Evolutionary conservation across 2,329 filamentous ascomycete species (phyloP), one percentile per base, ranked within the genome.

Genomic region (Apiospora rasikravindrae): DNA sequence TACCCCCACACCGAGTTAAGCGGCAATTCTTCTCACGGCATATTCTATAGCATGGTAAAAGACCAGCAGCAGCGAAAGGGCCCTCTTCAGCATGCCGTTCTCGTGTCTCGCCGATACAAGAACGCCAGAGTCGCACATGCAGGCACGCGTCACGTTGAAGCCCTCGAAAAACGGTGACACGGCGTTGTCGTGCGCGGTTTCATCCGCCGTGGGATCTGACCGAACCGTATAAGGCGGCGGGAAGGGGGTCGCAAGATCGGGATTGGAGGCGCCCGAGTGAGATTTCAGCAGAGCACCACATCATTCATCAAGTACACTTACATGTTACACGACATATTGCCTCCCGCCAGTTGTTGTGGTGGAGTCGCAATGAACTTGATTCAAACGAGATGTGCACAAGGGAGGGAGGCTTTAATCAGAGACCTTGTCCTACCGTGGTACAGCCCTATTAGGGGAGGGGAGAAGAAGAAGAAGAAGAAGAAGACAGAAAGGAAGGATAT

Each of bases 121-220:
- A 40, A 40, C 24, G 57, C 40, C 57, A 64, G 57, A 64, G 57
- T 64, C 57, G 53, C 53, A 64, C 57, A 64, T 64, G 57, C 57
- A 64, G 57, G 57, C 57, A 64, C 57, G 57, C 57, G 57, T n/a
- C 57, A 40, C 33, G 57, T 64, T 64, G 57, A 22, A 64, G 33
- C 57, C 40, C 40, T 64, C 57, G 57, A 64, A 61, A 64, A 19
- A 64, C 33, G 29, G 57, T 40, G 19, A 11, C 33, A 64, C 57
- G 6, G 57, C 57, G 11, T 51, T 22, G 49, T 51, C 8, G 26
- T 57, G 26, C 51, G 57, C 33, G 8, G 33, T 40, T 10, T 33
- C 33, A n/a, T n/a, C 57, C 33, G 57, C 57, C 57, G 29, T n/a
- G 45, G 22, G 45, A 49, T 11, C n/a, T 19, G 53, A 61, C 29